Percentiles rank a stretch among this genome's conserved stretches.
Conservation (phyloP, 345 rosid genomes). For the Salix caprea region DNA sequence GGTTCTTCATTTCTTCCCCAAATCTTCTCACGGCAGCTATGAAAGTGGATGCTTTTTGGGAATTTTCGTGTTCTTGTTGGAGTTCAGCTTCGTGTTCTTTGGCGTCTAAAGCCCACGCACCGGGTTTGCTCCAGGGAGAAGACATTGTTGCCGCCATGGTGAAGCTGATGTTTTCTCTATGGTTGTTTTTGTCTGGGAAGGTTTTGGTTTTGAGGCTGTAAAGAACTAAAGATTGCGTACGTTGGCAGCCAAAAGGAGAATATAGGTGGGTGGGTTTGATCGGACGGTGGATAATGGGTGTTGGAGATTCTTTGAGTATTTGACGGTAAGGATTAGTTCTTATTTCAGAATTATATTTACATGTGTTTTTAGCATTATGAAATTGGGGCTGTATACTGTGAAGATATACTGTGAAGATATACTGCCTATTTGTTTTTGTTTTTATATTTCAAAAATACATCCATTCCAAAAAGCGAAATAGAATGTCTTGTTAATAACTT, state of each 20-base stretch:
- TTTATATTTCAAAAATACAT: no score
- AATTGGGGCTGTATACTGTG: no score
- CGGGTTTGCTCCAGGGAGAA: slow-evolving; percentile 93
- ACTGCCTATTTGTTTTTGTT: no score
- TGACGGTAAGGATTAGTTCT: neutral
- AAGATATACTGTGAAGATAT: no score
- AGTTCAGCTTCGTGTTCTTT: slow-evolving; percentile 76
- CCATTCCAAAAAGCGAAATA: no score
- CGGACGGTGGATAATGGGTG: slow-evolving; percentile 37
- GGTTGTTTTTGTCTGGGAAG: neutral
- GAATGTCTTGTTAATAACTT: no score
- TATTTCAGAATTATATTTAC: neutral
- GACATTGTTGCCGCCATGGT: slow-evolving; percentile 77
- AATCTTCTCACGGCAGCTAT: no score
- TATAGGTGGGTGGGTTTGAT: slow-evolving; percentile 21
- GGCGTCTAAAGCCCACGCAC: slow-evolving; percentile 91
- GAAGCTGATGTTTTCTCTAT: neutral
- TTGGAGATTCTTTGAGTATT: neutral
- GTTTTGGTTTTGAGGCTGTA: neutral
- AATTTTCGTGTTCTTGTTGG: slow-evolving; percentile 34
- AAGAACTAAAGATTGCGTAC: slow-evolving; percentile 39
- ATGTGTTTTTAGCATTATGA: no score
- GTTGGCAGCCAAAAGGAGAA: slow-evolving; percentile 23
- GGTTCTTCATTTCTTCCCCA: no score
- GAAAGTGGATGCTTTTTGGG: slow-evolving; percentile 10